Evolutionary conservation across 345 rosid genomes (phyloP), one percentile per base, ranked within the genome.

Genomic region (Abelmoschus esculentus): DNA sequence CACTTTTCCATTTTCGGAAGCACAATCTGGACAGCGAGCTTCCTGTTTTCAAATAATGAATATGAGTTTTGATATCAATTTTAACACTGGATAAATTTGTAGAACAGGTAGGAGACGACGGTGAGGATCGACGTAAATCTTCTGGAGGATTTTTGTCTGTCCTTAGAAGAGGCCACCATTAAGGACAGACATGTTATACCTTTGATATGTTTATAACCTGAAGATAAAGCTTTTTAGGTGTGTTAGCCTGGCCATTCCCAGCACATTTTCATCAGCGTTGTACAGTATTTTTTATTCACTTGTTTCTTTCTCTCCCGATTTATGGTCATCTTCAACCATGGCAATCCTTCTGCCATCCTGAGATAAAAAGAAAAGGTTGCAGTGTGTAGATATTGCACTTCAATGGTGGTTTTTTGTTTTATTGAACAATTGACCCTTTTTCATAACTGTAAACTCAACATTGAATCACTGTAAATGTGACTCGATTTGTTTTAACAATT

Each of bases 101-200:
- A 66, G 70, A 60, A 64, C 78, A 93, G 97, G 87, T 90, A 49
- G 91, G 82, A 70, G 89, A 79, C 4, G 90, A 82, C 40, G 86
- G 81, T 7, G 90, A 90, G 59, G 91, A 86, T 22, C 80, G 85
- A 22, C 87, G 83, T 57, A 90, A 74, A 81, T 66, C 86, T 11
- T 74, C 89, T 0, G 97, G 97, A 1, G 92, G 97, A 6, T 86
- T 93, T 72, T 74, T 93, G 6, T 92, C 96, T 1, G 96, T 75
- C 42, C 90, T 93, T 22, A 83, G 91, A 75, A 78, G 98, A 78
- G 87, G 91, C 76, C 91, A 87, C 52, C 52, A 47, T 47, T 47
- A 47, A 47, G 13, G 52, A 3, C 4, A 47, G 15, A 13, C 52
- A 22, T 22, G 26, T 22, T 22, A 22, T 22, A 22, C 26, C 26